Evolutionary conservation across 1,139 yeast genomes (phyloP).

Genomic region (Nakaseomyces nivariensis): DNA sequence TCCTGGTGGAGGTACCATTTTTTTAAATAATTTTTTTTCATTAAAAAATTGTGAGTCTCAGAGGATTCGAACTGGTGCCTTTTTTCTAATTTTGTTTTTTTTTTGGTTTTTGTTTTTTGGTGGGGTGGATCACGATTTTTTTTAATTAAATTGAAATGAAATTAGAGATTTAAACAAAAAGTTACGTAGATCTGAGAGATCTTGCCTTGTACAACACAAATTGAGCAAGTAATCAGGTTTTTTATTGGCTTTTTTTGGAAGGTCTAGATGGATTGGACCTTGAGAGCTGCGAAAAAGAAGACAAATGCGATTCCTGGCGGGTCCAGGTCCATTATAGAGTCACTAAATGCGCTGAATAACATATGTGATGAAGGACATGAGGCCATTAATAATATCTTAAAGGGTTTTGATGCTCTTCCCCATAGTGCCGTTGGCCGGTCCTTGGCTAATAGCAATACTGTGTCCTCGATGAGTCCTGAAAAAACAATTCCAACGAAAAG

Average conservation of each 20-base stretch:
- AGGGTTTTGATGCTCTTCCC: constrained; percentile 13
- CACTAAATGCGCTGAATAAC: constrained; percentile 22
- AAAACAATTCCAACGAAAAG: constrained; percentile 4
- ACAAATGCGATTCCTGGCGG: constrained; percentile 22
- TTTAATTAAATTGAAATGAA: too few relatives aligned
- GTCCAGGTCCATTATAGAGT: constrained; percentile 27
- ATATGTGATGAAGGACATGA: constrained; percentile 16
- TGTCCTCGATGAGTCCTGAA: constrained; percentile 4
- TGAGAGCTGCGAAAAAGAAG: constrained; percentile 23
- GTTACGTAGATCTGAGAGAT: too few relatives aligned
- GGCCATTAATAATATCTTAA: constrained; percentile 14
- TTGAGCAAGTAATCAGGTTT: neutral
- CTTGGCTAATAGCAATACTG: constrained; percentile 7
- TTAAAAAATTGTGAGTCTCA: neutral
- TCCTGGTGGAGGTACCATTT: neutral
- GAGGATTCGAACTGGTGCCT: too few relatives aligned
- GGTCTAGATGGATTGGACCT: constrained; percentile 25
- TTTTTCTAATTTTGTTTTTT: too few relatives aligned
- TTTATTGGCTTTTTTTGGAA: neutral
- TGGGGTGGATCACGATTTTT: too few relatives aligned
- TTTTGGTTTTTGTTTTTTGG: too few relatives aligned
- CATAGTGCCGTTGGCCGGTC: constrained; percentile 10
- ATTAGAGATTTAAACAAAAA: too few relatives aligned
- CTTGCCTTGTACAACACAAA: neutral
- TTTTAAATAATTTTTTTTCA: neutral